Percentiles rank a stretch among this genome's conserved stretches.
Evolutionary conservation across 192 early-diverging fungal genomes (phyloP).

Genomic region (Coemansia sp.): DNA sequence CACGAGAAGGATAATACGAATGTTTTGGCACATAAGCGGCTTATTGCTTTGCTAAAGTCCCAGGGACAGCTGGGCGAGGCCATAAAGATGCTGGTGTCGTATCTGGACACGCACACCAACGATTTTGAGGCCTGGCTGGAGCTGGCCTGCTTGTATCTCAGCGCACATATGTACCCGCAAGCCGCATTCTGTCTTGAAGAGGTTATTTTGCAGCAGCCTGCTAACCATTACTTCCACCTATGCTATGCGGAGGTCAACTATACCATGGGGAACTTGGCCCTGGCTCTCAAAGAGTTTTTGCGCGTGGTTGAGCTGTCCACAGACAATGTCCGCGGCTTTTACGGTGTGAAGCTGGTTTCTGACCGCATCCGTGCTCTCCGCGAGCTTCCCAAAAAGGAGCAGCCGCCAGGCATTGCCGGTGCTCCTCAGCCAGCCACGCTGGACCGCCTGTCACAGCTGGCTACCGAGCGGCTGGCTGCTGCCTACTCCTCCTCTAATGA

Average conservation of each 20-base stretch:
- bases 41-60: conserved; percentile 69
- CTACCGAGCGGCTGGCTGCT: conserved; percentile 39
- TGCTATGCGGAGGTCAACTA: conserved; percentile 89
- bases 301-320: conserved; percentile 80
- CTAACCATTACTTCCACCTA: conserved; percentile 80
- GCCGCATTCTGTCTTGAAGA: conserved; percentile 92
- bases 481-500: conserved; percentile 21
- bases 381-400: conserved; percentile 12
- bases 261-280: conserved; percentile 60
- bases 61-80: conserved; percentile 68
- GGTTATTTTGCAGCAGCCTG: conserved; percentile 80
- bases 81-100: conserved; percentile 66
- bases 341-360: conserved; percentile 70
- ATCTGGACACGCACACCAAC: conserved; percentile 79
- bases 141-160: conserved; percentile 72
- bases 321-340: conserved; percentile 84
- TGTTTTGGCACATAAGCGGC: conserved; percentile 71
- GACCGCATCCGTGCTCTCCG: conserved; percentile 34
- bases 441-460: conserved; percentile 41
- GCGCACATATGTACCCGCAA: conserved; percentile 69
- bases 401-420: conserved; percentile 6
- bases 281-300: conserved; percentile 87
- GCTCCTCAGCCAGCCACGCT: conserved; percentile 38
- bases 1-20: conserved; percentile 77
- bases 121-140: conserved; percentile 92